Conservation (phyloP, 495 filamentous ascomycete genomes). For the Daldinia loculata region DNA sequence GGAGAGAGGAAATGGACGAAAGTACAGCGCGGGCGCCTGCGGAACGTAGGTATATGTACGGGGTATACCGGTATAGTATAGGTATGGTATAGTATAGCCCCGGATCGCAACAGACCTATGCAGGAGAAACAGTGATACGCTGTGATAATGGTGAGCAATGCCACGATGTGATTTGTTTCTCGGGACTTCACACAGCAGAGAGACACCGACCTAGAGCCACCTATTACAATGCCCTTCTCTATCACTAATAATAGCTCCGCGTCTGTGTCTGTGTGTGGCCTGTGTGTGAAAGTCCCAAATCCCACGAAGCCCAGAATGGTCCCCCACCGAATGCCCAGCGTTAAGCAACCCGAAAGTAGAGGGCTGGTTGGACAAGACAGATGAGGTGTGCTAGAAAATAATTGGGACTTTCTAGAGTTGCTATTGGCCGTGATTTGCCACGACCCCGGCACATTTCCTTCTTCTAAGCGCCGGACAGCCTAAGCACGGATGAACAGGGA, state of each 20-base stretch:
- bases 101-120: constrained; percentile 35
- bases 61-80: constrained; percentile 34
- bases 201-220: constrained; percentile 25
- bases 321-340: constrained; percentile 44
- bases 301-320: constrained; percentile 40
- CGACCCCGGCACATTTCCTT: constrained; percentile 34
- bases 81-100: constrained; percentile 33
- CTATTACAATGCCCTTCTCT: constrained; percentile 9
- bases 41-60: constrained; percentile 57
- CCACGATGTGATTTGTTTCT: constrained; percentile 49
- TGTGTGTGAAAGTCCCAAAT: constrained; percentile 32
- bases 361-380: constrained; percentile 52
- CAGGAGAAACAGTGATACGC: constrained; percentile 38
- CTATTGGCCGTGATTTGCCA: constrained; percentile 34
- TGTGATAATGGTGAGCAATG: constrained; percentile 42
- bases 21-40: constrained; percentile 50
- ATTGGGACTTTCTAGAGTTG: constrained; percentile 28
- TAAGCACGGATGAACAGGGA: constrained; percentile 33
- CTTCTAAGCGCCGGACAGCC: constrained; percentile 44
- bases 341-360: constrained; percentile 47
- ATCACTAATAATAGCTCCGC: constrained; percentile 53
- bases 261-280: constrained; percentile 14
- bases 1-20: constrained; percentile 43
- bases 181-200: constrained; percentile 36
- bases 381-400: constrained; percentile 31